Evolutionary conservation across 2,329 filamentous ascomycete genomes (phyloP).

Genomic region (Dactylonectria estremocensis): DNA sequence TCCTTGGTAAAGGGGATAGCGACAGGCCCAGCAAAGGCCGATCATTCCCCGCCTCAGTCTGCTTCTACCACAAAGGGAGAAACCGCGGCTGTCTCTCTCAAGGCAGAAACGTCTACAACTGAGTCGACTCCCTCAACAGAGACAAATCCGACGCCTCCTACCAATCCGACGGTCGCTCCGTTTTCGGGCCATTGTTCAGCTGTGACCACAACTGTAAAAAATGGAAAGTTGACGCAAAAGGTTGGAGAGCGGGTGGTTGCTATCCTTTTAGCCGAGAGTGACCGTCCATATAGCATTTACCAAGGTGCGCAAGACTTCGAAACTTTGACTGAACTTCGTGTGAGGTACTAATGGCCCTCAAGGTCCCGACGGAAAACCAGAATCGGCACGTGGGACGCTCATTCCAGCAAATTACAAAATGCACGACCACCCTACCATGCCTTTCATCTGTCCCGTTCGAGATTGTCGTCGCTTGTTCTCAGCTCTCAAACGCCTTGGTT

Average conservation of each 20-base stretch:
- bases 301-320: constrained; percentile 26
- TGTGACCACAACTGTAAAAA: not conserved
- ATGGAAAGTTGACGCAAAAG: not conserved
- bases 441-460: constrained; percentile 57
- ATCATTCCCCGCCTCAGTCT: not conserved
- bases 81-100: not conserved
- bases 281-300: constrained; percentile 36
- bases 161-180: not conserved
- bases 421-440: constrained; percentile 39
- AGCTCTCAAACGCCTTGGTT: constrained; percentile 40
- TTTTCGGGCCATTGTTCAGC: not conserved
- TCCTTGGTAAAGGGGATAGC: not conserved
- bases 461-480: constrained; percentile 52
- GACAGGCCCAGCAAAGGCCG: not conserved
- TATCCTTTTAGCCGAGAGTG: constrained; percentile 37
- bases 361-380: constrained; percentile 28
- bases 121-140: not conserved
- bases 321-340: not conserved
- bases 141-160: not conserved
- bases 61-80: not conserved
- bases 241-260: constrained; percentile 27
- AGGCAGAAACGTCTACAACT: not conserved
- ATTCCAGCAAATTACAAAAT: constrained; percentile 53
- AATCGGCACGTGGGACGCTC: constrained; percentile 48
- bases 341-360: constrained; percentile 19